These are phyloP conservation scores for Skeletonema menzelii DNA, from an alignment of 108 stramenopile species.

Conservation along the genomic window DNA sequence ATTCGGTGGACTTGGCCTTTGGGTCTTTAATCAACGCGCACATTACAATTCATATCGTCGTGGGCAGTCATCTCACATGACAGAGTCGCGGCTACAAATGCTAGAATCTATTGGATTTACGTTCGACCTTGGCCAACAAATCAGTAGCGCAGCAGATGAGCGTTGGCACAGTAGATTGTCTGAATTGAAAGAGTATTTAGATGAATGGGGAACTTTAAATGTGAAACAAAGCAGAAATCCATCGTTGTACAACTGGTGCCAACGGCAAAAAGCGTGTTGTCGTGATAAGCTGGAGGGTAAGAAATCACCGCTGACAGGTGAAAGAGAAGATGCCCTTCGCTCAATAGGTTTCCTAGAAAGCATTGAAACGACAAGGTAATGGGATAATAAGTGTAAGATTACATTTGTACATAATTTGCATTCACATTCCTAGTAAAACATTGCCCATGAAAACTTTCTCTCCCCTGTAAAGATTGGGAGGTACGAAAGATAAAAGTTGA, in stretches of 20 bases:
- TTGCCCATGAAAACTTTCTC: conserved; percentile 28
- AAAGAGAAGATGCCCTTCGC: conserved; percentile 37
- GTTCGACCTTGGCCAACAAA: conserved; percentile 32
- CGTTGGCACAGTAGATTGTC: conserved; percentile 30
- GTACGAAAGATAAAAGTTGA: conserved; percentile 41
- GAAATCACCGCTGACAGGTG: conserved; percentile 29
- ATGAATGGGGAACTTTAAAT: conserved; percentile 20
- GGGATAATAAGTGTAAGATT: not conserved
- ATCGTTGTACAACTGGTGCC: conserved; percentile 41
- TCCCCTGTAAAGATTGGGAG: conserved; percentile 45
- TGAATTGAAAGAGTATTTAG: conserved; percentile 33
- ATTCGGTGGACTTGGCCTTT: conserved; percentile 37
- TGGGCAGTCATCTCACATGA: conserved; percentile 43
- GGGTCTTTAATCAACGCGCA: conserved; percentile 48
- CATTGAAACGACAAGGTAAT: not conserved
- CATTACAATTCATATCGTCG: conserved; percentile 35
- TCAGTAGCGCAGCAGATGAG: conserved; percentile 29
- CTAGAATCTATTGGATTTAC: conserved; percentile 35
- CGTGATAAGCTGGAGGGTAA: conserved; percentile 32
- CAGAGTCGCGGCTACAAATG: conserved; percentile 17
- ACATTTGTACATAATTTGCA: not conserved
- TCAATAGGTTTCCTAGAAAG: conserved; percentile 35
- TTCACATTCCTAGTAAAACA: conserved; percentile 15
- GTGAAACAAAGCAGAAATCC: conserved; percentile 34
- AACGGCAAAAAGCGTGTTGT: conserved; percentile 32